Base-by-base conservation (phyloP, 148 eudicot species). In the Fagopyrum homotropicum region DNA sequence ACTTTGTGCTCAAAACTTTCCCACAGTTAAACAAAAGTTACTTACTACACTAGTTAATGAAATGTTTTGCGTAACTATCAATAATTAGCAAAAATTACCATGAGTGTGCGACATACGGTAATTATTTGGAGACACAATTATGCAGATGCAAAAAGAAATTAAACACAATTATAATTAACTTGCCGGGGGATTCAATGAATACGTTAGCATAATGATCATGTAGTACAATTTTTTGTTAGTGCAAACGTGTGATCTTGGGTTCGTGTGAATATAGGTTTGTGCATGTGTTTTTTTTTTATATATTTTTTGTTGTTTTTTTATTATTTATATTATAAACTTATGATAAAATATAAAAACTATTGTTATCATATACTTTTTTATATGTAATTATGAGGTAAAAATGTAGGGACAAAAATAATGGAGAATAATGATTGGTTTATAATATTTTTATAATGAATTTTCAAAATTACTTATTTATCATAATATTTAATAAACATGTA, bases 211-310 rank as follows among this genome's bases (percentile, higher is more conserved):
- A 14, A 66, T 66, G 17, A 66, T 66, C 15, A 43, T 26, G 19
- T 63, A 63, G 46, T 66, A 66, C 43, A 26, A 40, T 66, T 5
- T 1, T 40, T 14, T 14, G 71, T 66, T 66, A 7, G 71, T 66
- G 71, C 71, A 46, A 66, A 66, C 71, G 71, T 66, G 46, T 66
- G 46, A 66, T 66, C 17, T 61, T 30, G 45, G 35, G 71, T 66
- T 66, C 71, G 71, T 66, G 44, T 60, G 40, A 22, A 2, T 26
- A 0, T 22, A 7, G 8, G 4, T 59, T 10, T 9, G 1, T 57
- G 26, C 10, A 19, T 22, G 30, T 19, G 9, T 57, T 10, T 57
- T 17, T 57, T 57, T 19, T 7, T 2, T 1, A 51, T 10, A 4
- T 35, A 35, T 48, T 56, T 56, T 56, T 17, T 6, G 26, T 19